A percentile compares a stretch with the other conserved stretches of the same genome.
These are phyloP conservation scores for Beta macrorhiza DNA, from an alignment of 179 eudicot genomes.

Conservation along the genomic window DNA sequence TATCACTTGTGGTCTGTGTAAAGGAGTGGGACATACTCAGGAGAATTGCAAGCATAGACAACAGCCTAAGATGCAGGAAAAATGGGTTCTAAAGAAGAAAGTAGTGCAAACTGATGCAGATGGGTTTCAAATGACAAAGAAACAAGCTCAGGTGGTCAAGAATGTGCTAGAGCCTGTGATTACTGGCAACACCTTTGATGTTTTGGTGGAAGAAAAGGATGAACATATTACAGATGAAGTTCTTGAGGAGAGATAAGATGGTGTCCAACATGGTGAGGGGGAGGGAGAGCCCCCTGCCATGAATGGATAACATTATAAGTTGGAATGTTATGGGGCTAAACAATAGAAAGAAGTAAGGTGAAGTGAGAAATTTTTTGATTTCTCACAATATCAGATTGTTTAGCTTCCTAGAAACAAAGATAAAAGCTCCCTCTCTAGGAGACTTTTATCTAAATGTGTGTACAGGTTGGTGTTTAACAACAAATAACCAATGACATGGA, in stretches of 20 bases:
- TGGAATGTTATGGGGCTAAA: background rate
- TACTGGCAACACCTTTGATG: too few relatives aligned
- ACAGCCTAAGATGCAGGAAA: background rate
- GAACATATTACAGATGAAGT: background rate
- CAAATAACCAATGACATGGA: background rate
- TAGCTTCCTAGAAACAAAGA: background rate
- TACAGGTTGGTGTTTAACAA: background rate
- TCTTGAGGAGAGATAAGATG: background rate
- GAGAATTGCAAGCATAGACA: too few relatives aligned
- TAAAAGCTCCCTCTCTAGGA: background rate
- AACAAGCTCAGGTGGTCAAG: too few relatives aligned
- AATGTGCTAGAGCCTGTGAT: too few relatives aligned
- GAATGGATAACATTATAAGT: background rate
- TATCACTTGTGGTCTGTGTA: too few relatives aligned
- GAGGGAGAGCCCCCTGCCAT: background rate
- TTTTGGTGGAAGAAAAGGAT: background rate
- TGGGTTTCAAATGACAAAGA: background rate
- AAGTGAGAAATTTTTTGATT: background rate
- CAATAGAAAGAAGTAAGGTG: too few relatives aligned
- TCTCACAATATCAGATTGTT: background rate
- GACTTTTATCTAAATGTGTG: background rate
- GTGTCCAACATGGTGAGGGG: background rate
- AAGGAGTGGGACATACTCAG: too few relatives aligned
- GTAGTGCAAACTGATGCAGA: background rate
- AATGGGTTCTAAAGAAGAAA: background rate